A percentile compares a stretch with the other conserved stretches of the same genome.
phyloP scores from a whole-genome alignment of 352 stramenopile species.

The Pythium oligandrum region DNA sequence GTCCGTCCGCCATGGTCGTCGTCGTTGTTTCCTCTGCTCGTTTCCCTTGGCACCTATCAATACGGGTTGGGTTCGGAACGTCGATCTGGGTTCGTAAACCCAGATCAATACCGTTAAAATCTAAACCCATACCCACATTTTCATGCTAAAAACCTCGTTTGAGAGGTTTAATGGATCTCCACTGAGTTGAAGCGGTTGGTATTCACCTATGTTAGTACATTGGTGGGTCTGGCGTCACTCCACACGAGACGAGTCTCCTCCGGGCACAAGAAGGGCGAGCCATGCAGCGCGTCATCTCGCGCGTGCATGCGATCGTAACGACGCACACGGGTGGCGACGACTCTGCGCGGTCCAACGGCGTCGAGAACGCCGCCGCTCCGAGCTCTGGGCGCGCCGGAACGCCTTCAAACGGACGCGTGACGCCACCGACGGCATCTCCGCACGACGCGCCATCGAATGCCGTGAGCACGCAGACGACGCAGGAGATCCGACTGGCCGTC shows the following conservation, averaged over 20 bases:
- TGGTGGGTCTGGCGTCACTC: too few species aligned
- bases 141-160: too few species aligned
- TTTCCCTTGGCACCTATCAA: too few species aligned
- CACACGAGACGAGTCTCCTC: too few species aligned
- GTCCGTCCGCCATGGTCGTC: not conserved
- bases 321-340: slow-evolving; percentile 14
- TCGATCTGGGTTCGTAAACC: too few species aligned
- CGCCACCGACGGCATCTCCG: not conserved
- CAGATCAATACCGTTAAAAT: too few species aligned
- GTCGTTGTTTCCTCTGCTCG: slow-evolving; percentile 2
- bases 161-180: too few species aligned
- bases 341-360: not conserved
- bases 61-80: too few species aligned
- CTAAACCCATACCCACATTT: too few species aligned
- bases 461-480: slow-evolving; percentile 1
- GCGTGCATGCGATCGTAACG: slow-evolving; percentile 66
- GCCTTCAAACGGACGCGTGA: not conserved
- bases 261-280: not conserved
- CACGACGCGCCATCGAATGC: not conserved
- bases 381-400: not conserved
- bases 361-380: slow-evolving; percentile 4
- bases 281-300: slow-evolving; percentile 72
- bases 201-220: too few species aligned
- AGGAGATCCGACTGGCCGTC: slow-evolving; percentile 46
- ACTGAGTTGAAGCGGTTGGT: too few species aligned